Evolutionary conservation across 805 yeast species (phyloP).

Genomic region (Kodamaea lidongshanica): DNA sequence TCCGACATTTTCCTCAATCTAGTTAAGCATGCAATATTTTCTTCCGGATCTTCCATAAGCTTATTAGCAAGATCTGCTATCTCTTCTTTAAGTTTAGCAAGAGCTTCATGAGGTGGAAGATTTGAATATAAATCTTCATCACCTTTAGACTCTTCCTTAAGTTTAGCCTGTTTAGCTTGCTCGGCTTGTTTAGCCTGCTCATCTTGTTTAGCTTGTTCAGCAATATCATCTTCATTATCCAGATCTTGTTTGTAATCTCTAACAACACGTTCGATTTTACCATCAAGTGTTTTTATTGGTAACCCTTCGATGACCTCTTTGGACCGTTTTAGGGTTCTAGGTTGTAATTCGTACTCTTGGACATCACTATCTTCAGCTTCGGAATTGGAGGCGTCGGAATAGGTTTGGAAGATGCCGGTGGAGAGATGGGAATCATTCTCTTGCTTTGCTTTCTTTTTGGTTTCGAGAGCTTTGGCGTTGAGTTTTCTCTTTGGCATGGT

Average conservation of each 20-base stretch:
- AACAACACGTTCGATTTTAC: conserved; percentile 64
- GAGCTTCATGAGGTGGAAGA: conserved; percentile 45
- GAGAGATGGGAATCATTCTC: conserved; percentile 38
- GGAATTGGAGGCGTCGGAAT: conserved; percentile 8
- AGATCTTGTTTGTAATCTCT: conserved; percentile 24
- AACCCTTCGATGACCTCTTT: conserved; percentile 55
- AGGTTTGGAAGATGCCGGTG: conserved; percentile 27
- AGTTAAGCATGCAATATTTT: conserved; percentile 57
- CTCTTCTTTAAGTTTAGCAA: conserved; percentile 67
- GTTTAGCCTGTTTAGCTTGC: conserved; percentile 14
- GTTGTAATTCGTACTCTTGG: conserved; percentile 69
- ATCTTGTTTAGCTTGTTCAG: conserved; percentile 12
- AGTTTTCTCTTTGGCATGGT: conserved; percentile 31
- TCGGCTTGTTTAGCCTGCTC: conserved; percentile 16
- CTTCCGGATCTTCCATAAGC: conserved; percentile 85
- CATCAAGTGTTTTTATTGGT: conserved; percentile 72
- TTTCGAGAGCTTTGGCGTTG: conserved; percentile 17
- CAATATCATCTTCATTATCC: conserved; percentile 11
- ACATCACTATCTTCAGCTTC: conserved; percentile 48
- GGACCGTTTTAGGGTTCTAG: conserved; percentile 46
- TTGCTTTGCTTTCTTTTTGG: conserved; percentile 32
- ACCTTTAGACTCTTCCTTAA: conserved; percentile 24
- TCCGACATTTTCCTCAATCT: conserved; percentile 65
- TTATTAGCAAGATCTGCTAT: conserved; percentile 75
- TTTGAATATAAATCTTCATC: conserved; percentile 42